These are phyloP conservation scores for Lentinula sp. DNA, from an alignment of 768 basidiomycete genomes.

Conservation along the genomic window DNA sequence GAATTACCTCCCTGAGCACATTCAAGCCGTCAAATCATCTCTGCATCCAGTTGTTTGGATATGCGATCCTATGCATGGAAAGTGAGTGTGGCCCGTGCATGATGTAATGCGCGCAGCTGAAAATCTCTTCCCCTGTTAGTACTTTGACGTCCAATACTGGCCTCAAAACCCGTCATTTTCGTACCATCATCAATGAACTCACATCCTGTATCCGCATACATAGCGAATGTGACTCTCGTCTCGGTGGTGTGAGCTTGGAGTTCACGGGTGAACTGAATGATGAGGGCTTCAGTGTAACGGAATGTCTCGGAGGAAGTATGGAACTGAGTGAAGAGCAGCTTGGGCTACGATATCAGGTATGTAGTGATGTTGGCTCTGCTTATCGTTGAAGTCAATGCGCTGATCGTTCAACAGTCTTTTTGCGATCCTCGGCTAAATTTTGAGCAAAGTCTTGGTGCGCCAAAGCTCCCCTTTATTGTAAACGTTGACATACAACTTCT, in stretches of 20 bases:
- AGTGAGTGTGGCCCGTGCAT: slow-evolving; percentile 46
- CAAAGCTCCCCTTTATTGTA: background rate
- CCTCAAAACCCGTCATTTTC: slow-evolving; percentile 88
- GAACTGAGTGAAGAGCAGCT: slow-evolving; percentile 85
- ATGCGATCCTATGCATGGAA: slow-evolving; percentile 99
- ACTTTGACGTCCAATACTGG: slow-evolving; percentile 77
- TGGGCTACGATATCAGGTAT: slow-evolving; percentile 82
- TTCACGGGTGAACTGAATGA: slow-evolving; percentile 89
- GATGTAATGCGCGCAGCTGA: background rate
- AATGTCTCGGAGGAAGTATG: slow-evolving; percentile 97
- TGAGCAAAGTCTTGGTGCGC: slow-evolving; percentile 86
- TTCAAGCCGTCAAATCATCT: slow-evolving; percentile 70
- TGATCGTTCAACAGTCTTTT: slow-evolving; percentile 51
- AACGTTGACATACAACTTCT: background rate
- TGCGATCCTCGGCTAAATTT: slow-evolving; percentile 94
- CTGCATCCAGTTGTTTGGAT: slow-evolving; percentile 91
- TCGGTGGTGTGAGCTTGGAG: slow-evolving; percentile 84
- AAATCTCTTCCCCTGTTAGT: slow-evolving; percentile 20
- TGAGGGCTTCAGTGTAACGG: slow-evolving; percentile 92
- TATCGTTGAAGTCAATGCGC: background rate
- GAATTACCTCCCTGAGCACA: slow-evolving; percentile 70
- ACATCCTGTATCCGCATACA: slow-evolving; percentile 81
- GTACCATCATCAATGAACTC: slow-evolving; percentile 84
- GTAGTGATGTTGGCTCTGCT: slow-evolving; percentile 8
- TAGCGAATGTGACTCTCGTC: slow-evolving; percentile 57